Evolutionary conservation across 2,329 filamentous ascomycete species (phyloP).

Genomic region (Paraconiothyrium sp.): DNA sequence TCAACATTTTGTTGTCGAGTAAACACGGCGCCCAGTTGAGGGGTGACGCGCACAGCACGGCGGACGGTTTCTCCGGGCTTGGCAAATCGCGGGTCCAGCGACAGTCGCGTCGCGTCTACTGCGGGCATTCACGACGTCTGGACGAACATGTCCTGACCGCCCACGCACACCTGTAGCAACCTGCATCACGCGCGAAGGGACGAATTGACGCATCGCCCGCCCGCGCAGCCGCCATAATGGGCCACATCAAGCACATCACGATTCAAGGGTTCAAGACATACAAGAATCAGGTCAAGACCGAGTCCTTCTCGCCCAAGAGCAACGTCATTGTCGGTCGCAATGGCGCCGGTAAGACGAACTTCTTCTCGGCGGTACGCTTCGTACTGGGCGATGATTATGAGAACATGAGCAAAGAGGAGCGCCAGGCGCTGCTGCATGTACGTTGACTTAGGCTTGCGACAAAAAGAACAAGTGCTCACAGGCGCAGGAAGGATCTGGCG

Average conservation of each 20-base stretch:
- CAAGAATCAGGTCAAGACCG: constrained; percentile 99
- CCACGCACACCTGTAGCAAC: background rate
- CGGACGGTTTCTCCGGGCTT: constrained; percentile 5
- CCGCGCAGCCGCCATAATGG: constrained; percentile 34
- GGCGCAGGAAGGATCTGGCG: constrained; percentile 84
- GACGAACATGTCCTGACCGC: constrained; percentile 16
- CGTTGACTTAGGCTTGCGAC: constrained; percentile 22
- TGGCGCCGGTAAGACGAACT: constrained; percentile 99
- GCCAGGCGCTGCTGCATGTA: constrained; percentile 89
- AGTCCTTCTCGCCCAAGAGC: constrained; percentile 95
- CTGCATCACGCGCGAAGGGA: background rate
- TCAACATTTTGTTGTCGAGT: too few species aligned
- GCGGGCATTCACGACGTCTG: background rate
- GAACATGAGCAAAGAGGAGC: constrained; percentile 94
- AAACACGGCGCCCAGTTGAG: background rate
- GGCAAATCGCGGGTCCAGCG: constrained; percentile 11
- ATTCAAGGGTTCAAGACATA: constrained; percentile 99
- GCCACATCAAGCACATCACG: constrained; percentile 98
- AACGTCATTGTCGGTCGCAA: constrained; percentile 99
- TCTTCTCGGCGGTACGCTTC: constrained; percentile 98
- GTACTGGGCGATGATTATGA: constrained; percentile 98
- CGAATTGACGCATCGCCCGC: background rate
- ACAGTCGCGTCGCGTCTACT: constrained; percentile 13
- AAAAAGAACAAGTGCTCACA: constrained; percentile 35
- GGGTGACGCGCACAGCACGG: background rate